phyloP scores from a whole-genome alignment of 345 rosid genomes.

The Pugionium dolabratum region DNA sequence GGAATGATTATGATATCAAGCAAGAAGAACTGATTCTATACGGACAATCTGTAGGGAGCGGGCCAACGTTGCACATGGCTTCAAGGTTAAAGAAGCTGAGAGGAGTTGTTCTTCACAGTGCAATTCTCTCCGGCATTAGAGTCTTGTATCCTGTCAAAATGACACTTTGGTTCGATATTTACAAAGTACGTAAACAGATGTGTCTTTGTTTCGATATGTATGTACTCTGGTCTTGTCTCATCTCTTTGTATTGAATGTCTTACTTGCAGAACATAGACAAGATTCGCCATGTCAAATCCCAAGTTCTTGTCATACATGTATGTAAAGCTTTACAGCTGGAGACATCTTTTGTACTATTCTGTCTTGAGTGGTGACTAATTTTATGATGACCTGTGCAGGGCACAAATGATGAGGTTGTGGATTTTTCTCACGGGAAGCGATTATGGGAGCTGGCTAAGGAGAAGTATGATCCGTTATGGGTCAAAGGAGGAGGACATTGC shows the following conservation, averaged over 20 bases:
- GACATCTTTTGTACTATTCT: background rate
- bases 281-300: slow-evolving; percentile 81
- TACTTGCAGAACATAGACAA: slow-evolving; percentile 90
- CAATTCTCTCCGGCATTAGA: slow-evolving; percentile 92
- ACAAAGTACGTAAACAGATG: slow-evolving; percentile 51
- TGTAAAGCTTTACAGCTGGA: slow-evolving; percentile 37
- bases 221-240: slow-evolving; percentile 22
- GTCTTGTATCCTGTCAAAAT: slow-evolving; percentile 90
- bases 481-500: slow-evolving; percentile 98
- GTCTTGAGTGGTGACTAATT: background rate
- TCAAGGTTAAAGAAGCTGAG: slow-evolving; percentile 64
- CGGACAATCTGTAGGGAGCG: slow-evolving; percentile 98
- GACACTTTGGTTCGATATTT: slow-evolving; percentile 96
- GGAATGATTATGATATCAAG: slow-evolving; percentile 62
- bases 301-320: slow-evolving; percentile 96
- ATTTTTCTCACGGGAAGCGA: slow-evolving; percentile 84
- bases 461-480: slow-evolving; percentile 92
- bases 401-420: slow-evolving; percentile 84
- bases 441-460: slow-evolving; percentile 93
- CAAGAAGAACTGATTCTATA: slow-evolving; percentile 86
- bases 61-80: slow-evolving; percentile 89
- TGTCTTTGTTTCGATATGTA: background rate
- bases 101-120: slow-evolving; percentile 95
- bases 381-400: slow-evolving; percentile 53
- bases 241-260: slow-evolving; percentile 30